Evolutionary conservation across 2,329 filamentous ascomycete species (phyloP).

Genomic region (Hypoxylon sp.): DNA sequence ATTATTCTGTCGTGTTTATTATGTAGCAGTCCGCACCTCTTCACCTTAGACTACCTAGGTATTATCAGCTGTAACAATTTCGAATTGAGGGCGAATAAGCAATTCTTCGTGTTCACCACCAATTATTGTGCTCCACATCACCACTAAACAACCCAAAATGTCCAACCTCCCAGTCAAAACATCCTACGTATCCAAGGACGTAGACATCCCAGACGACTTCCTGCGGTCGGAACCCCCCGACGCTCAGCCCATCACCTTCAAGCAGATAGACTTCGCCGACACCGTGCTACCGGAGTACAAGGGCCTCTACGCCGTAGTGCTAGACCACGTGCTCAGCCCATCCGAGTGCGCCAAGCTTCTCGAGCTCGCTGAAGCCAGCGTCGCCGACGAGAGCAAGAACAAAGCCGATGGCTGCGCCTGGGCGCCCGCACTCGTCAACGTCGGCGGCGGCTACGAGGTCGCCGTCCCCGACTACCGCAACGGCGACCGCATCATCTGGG

Average conservation of each 20-base stretch:
- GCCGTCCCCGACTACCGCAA: constrained; percentile 73
- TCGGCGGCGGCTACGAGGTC: constrained; percentile 73
- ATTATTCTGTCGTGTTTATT: background rate
- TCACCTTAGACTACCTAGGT: background rate
- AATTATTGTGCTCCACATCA: background rate
- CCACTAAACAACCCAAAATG: constrained; percentile 11
- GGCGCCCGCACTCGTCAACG: constrained; percentile 78
- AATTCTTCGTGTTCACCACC: background rate
- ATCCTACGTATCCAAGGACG: constrained; percentile 56
- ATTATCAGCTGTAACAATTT: background rate
- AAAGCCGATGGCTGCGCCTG: constrained; percentile 63
- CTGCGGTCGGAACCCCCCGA: constrained; percentile 61
- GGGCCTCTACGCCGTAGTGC: constrained; percentile 70
- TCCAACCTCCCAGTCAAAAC: constrained; percentile 48
- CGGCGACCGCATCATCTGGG: constrained; percentile 84
- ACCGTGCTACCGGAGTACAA: constrained; percentile 68
- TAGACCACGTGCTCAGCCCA: constrained; percentile 75
- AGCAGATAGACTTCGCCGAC: constrained; percentile 68
- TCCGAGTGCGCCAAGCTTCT: constrained; percentile 74
- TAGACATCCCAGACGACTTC: constrained; percentile 63
- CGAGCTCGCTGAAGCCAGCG: constrained; percentile 65
- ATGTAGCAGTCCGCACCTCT: background rate
- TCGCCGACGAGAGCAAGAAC: constrained; percentile 65
- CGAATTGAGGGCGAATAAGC: background rate
- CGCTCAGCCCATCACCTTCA: constrained; percentile 61